phyloP scores from a whole-genome alignment of 2,329 filamentous ascomycete species.

The Thielaviopsis cerberus region DNA sequence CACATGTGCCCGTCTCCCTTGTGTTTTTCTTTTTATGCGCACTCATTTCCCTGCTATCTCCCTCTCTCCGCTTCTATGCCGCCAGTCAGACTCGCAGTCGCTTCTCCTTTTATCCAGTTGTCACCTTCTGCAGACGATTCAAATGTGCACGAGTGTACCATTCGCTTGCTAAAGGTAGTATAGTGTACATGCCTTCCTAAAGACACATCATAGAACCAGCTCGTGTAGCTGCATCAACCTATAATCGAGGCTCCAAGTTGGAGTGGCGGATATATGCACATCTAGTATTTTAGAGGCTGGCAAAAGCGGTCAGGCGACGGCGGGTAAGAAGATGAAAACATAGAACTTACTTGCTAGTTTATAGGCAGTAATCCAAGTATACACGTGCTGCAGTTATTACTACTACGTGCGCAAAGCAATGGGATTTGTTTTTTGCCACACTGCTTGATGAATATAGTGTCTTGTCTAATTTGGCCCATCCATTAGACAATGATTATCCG shows the following conservation, averaged over 20 bases:
- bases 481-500: no score
- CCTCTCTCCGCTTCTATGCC: background rate
- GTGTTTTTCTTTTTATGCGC: background rate
- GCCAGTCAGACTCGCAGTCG: background rate
- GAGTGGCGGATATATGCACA: background rate
- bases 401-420: background rate
- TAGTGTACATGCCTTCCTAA: no score
- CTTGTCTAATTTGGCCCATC: no score
- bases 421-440: background rate
- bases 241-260: background rate
- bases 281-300: background rate
- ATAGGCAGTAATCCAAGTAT: background rate
- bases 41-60: background rate
- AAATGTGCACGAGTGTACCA: background rate
- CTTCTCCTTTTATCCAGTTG: constrained; percentile 1
- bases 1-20: no score
- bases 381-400: background rate
- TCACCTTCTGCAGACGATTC: background rate
- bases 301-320: background rate
- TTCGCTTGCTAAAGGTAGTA: no score
- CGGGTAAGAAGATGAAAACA: background rate
- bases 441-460: background rate
- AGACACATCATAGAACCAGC: background rate
- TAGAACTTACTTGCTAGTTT: background rate
- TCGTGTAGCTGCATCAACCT: background rate